Evolutionary conservation across 306 rosid species (phyloP), one percentile per base, ranked within the genome.

Genomic region (Fragaria iinumae): DNA sequence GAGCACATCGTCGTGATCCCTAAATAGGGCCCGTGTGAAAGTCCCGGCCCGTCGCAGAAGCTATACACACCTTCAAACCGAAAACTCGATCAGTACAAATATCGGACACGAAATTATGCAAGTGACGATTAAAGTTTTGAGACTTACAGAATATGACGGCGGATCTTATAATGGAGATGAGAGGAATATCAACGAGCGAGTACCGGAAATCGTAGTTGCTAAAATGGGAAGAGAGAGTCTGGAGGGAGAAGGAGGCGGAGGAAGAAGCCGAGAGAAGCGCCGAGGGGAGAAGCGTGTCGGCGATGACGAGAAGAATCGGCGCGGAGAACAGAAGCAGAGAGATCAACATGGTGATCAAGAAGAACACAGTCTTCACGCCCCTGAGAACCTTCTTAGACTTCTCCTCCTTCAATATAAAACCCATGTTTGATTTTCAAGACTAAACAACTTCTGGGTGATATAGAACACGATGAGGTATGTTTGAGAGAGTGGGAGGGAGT

Each of bases 121-220:
- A 29, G 10, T 13, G 12, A 63, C 1, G 43, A 32, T 17, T 1
- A 5, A 56, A 11, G 21, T 2, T 5, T 59, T 60, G 2, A 14
- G 9, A 83, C 99, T 89, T 81, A 96, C 99, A 93, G 83, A 96
- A 76, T 56, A 96, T 96, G 84, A 96, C 82, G 75, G 91, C 76
- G 68, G 98, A 96, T 84, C 99, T 71, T 2, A 88, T 27, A 6
- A 91, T 79, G 39, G 99, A 93, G 11, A 92, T 76, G 38, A 93
- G 86, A n/a, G 99, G 99, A 41, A 96, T 92, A 50, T 96, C 99
- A 60, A 92, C 72, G 76, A 93, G 98, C 5, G 99, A 96, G 85
- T 69, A 85, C 1, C 93, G 87, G 23, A 92, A 96, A 75, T 96
- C 98, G 84, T 96, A 96, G 88, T 88, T 76, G 8, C 62, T 13